These are phyloP conservation scores for Fraxinus anomala DNA, from an alignment of 257 asterid species.

Conservation along the genomic window DNA sequence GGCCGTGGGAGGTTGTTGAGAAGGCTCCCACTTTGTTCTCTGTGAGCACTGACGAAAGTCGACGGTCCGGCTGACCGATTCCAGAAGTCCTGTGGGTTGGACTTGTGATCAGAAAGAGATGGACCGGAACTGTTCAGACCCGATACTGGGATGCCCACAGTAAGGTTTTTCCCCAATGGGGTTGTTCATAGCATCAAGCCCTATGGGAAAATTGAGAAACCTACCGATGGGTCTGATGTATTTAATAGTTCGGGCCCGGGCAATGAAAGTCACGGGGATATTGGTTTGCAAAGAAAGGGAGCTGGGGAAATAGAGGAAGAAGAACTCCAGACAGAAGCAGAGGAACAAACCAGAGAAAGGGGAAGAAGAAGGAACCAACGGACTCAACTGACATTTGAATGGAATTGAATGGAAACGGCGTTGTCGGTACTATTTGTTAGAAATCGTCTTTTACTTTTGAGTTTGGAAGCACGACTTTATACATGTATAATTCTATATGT, in stretches of 20 bases:
- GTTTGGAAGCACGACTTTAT: too few species aligned
- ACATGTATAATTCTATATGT: too few species aligned
- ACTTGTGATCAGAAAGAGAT: constrained; percentile 86
- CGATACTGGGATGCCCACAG: constrained; percentile 54
- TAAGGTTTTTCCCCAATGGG: constrained; percentile 90
- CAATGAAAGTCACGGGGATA: constrained; percentile 17
- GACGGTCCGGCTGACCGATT: constrained; percentile 93
- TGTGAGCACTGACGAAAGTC: constrained; percentile 79
- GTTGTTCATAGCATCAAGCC: constrained; percentile 82
- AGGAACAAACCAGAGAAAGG: too few species aligned
- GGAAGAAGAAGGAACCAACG: too few species aligned
- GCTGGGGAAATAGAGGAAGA: too few species aligned
- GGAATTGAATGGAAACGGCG: too few species aligned
- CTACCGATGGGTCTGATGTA: constrained; percentile 21
- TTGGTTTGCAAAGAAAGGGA: constrained; percentile 23
- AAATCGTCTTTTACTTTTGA: too few species aligned
- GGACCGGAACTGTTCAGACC: constrained; percentile 82
- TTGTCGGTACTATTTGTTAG: too few species aligned
- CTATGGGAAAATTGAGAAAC: constrained; percentile 44
- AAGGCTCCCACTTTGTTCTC: constrained; percentile 87
- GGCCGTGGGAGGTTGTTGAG: constrained; percentile 88
- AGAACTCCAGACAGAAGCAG: too few species aligned
- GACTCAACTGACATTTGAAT: too few species aligned
- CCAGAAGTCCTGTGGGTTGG: constrained; percentile 94
- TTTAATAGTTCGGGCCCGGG: constrained; percentile 18